These are phyloP conservation scores for Artemisia argyi DNA, from an alignment of 129 eudicot species.

Conservation along the genomic window DNA sequence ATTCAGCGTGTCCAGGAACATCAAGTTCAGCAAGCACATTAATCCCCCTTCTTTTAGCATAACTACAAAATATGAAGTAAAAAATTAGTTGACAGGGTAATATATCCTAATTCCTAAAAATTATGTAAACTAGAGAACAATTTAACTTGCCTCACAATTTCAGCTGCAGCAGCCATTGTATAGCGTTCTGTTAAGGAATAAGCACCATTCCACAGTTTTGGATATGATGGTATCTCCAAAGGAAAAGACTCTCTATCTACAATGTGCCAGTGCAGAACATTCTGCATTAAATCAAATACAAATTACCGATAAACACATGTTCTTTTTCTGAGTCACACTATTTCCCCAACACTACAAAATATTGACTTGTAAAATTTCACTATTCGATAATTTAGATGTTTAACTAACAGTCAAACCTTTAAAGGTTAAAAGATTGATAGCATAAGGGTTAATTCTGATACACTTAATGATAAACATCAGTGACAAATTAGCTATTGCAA, in stretches of 20 bases:
- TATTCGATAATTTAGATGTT: not conserved
- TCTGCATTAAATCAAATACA: conserved; percentile 43
- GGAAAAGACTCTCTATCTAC: conserved; percentile 94
- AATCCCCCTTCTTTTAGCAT: conserved; percentile 81
- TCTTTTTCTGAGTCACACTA: conserved; percentile 15
- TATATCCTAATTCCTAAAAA: not conserved
- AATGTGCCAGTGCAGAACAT: conserved; percentile 98
- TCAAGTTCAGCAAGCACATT: conserved; percentile 93
- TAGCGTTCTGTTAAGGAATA: conserved; percentile 78
- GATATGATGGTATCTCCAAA: conserved; percentile 89
- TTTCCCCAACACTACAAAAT: no score
- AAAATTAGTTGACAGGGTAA: conserved; percentile 11
- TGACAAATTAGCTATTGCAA: not conserved
- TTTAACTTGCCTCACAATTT: conserved; percentile 77
- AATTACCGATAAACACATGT: conserved; percentile 8
- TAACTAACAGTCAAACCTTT: not conserved
- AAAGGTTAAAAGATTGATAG: no score
- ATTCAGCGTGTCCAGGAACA: conserved; percentile 93
- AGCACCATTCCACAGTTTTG: conserved; percentile 92
- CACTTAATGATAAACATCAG: conserved; percentile 1
- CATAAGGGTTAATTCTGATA: not conserved
- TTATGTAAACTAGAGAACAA: conserved; percentile 5
- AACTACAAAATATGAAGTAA: conserved; percentile 46
- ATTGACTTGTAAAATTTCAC: not conserved
- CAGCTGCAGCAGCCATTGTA: conserved; percentile 82